Conservation (phyloP, 2,329 filamentous ascomycete genomes). For the Penicillium sp. region DNA sequence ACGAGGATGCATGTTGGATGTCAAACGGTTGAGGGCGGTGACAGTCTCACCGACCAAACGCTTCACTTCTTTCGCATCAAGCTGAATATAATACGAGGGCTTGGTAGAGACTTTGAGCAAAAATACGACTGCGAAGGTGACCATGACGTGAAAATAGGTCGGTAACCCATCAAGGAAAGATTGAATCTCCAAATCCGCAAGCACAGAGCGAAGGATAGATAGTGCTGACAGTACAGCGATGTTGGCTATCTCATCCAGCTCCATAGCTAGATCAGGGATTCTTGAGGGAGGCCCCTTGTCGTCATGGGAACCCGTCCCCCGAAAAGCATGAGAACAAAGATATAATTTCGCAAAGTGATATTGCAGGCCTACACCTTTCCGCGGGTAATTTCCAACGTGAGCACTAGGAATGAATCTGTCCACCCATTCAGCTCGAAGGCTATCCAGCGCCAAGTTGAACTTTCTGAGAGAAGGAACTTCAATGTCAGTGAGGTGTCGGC, state of each 20-base stretch:
- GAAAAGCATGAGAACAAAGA: slow-evolving; percentile 43
- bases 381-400: slow-evolving; percentile 42
- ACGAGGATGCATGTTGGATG: slow-evolving; percentile 23
- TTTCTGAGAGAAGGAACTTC: too few relatives aligned
- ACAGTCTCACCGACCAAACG: slow-evolving; percentile 21
- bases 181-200: slow-evolving; percentile 32
- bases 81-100: slow-evolving; percentile 22
- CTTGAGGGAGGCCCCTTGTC: slow-evolving; percentile 18
- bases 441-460: slow-evolving; percentile 18
- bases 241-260: slow-evolving; percentile 35
- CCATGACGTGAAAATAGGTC: slow-evolving; percentile 38
- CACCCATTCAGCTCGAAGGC: slow-evolving; percentile 5
- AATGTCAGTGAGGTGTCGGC: slow-evolving; percentile 15
- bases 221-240: slow-evolving; percentile 33
- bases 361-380: slow-evolving; percentile 43
- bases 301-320: slow-evolving; percentile 24
- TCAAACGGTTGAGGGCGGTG: slow-evolving; percentile 19
- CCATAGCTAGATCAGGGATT: too few relatives aligned
- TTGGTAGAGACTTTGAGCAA: slow-evolving; percentile 36
- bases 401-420: slow-evolving; percentile 25
- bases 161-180: slow-evolving; percentile 33
- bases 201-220: slow-evolving; percentile 31
- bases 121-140: slow-evolving; percentile 38
- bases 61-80: slow-evolving; percentile 24
- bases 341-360: slow-evolving; percentile 47